phyloP scores from a whole-genome alignment of 2,329 filamentous ascomycete genomes.

The Neofusicoccum ribis region DNA sequence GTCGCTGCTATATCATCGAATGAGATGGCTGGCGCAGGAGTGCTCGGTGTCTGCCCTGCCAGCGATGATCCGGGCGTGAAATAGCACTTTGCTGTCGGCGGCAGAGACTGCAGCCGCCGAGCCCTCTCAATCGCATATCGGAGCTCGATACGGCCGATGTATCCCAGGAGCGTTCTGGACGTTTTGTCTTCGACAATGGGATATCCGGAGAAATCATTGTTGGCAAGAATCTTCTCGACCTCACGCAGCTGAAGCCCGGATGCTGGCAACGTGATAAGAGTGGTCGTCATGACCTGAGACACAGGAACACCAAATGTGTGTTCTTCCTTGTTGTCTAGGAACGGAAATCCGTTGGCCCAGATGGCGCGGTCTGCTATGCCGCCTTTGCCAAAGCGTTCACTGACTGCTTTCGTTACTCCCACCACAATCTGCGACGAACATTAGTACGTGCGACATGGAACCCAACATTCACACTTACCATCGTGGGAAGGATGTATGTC shows the following conservation, averaged over 20 bases:
- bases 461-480: slow-evolving; percentile 53
- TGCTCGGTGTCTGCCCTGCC: slow-evolving; percentile 26
- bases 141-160: slow-evolving; percentile 89
- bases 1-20: slow-evolving; percentile 62
- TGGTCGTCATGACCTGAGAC: slow-evolving; percentile 81
- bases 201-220: slow-evolving; percentile 88
- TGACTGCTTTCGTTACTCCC: slow-evolving; percentile 90
- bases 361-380: slow-evolving; percentile 98
- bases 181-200: slow-evolving; percentile 78
- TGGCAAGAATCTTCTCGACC: slow-evolving; percentile 72
- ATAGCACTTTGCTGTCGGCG: slow-evolving; percentile 67
- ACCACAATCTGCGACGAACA: slow-evolving; percentile 70
- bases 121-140: slow-evolving; percentile 85
- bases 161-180: slow-evolving; percentile 76
- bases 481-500: slow-evolving; percentile 95
- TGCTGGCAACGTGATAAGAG: slow-evolving; percentile 72
- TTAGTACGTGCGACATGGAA: neutral
- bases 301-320: slow-evolving; percentile 95
- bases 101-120: slow-evolving; percentile 67
- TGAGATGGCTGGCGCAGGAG: slow-evolving; percentile 44
- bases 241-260: slow-evolving; percentile 73
- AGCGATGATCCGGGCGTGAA: slow-evolving; percentile 58
- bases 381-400: slow-evolving; percentile 88
- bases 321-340: slow-evolving; percentile 95
- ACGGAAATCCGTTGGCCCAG: slow-evolving; percentile 96